phyloP scores from a whole-genome alignment of 129 eudicot species.

The Erigeron canadensis region DNA sequence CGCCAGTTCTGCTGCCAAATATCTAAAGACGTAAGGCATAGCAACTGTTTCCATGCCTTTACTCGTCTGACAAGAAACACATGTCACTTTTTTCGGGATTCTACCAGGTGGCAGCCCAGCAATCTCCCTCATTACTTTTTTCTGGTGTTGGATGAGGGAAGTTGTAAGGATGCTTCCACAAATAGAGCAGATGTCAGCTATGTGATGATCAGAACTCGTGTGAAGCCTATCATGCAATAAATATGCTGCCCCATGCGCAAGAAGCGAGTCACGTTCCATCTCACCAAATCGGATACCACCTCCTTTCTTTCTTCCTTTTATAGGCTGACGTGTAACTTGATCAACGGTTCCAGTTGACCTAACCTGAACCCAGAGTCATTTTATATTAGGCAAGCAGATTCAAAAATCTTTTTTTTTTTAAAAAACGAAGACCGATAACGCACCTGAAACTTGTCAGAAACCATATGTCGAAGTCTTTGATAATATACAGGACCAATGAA shows the following conservation, averaged over 20 bases:
- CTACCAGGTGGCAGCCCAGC: constrained; percentile 68
- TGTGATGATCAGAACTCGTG: constrained; percentile 79
- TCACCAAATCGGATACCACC: constrained; percentile 97
- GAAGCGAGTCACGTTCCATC: constrained; percentile 93
- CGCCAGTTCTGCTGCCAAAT: constrained; percentile 87
- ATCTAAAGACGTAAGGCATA: constrained; percentile 92
- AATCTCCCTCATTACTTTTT: constrained; percentile 40
- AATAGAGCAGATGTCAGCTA: constrained; percentile 83
- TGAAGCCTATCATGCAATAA: constrained; percentile 88
- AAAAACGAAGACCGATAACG: neutral
- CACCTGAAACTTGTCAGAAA: constrained; percentile 96
- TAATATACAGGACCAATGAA: constrained; percentile 97
- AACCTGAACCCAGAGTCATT: constrained; percentile 43
- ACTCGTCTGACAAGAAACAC: constrained; percentile 69
- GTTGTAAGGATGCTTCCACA: constrained; percentile 90
- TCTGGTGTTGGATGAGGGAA: constrained; percentile 51
- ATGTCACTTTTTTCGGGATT: constrained; percentile 66
- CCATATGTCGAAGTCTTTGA: constrained; percentile 96
- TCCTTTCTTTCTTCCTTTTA: constrained; percentile 90
- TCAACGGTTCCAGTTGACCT: constrained; percentile 88
- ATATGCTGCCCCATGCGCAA: constrained; percentile 97
- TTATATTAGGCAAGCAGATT: neutral
- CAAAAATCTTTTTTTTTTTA: neutral
- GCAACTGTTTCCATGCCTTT: constrained; percentile 96
- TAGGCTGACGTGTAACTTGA: constrained; percentile 84